Percentiles rank a stretch among this genome's conserved stretches.
These are phyloP conservation scores for Populus simonii DNA, from an alignment of 345 rosid species.

Conservation along the genomic window DNA sequence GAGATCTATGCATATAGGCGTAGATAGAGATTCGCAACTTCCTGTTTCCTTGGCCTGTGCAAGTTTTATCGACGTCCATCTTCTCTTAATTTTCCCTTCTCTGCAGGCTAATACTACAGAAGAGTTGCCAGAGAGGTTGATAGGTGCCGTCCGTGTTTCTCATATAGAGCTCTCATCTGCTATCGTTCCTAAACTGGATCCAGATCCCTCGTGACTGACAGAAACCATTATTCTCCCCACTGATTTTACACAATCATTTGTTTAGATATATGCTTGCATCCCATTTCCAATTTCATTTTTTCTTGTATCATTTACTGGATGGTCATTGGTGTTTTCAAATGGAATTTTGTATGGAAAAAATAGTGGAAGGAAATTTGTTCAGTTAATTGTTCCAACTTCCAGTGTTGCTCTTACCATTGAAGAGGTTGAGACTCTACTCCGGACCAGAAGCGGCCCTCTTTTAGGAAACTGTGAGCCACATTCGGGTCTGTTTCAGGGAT, in stretches of 20 bases:
- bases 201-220: slow-evolving; percentile 24
- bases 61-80: not conserved
- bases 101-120: slow-evolving; percentile 77
- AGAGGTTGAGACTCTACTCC: not conserved
- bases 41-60: not conserved
- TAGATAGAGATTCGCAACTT: no score
- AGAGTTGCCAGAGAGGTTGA: slow-evolving; percentile 85
- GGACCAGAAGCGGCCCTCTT: no score
- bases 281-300: not conserved
- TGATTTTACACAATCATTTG: slow-evolving; percentile 18
- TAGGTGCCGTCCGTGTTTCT: slow-evolving; percentile 90
- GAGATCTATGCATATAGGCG: no score
- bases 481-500: no score
- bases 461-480: no score
- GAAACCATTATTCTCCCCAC: not conserved
- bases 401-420: not conserved
- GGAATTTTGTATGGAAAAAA: slow-evolving; percentile 8
- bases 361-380: slow-evolving; percentile 3
- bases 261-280: slow-evolving; percentile 5
- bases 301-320: not conserved
- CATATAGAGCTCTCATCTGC: slow-evolving; percentile 90
- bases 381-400: not conserved
- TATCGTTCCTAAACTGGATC: slow-evolving; percentile 68
- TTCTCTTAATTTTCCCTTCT: not conserved
- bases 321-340: not conserved